Evolutionary conservation across 805 yeast species (phyloP), one percentile per base, ranked within the genome.

Genomic region (Cyberlindnera suaveolens): DNA sequence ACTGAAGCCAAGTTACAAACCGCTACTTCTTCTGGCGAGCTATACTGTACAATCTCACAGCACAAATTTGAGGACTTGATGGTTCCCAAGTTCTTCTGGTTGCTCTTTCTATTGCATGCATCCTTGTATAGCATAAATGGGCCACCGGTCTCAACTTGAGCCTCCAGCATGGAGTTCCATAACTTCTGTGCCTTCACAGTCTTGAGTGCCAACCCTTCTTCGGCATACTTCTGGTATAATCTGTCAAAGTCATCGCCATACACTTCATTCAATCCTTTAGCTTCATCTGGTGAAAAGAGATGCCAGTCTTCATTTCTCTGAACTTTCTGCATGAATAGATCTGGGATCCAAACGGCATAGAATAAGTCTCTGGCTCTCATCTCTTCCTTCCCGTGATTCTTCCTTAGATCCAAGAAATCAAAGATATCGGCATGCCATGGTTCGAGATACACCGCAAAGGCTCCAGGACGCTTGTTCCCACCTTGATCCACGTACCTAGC

Each of bases 401-500:
- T 91, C 57, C 95, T 77, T 53, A 91, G 70, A 48, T 90, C 91
- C 40, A 93, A 65, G 59, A 91, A 84, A 45, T 86, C 96, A 63
- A 88, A 85, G 30, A 91, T 73, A 58, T 91, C 99, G 10, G 85
- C 78, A 62, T 91, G 99, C 99, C 99, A 91, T 44, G 99, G 98
- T 68, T 91, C 99, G 31, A 91, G 63, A 67, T 90, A 91, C 27
- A 90, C 66, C 31, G 97, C 96, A 64, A 93, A 85, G 2, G 99
- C 99, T 48, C 98, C 98, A 0, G 99, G 99, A 58, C 99, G 75
- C 67, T 90, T 91, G 68, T 91, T 91, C 43, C 98, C 98, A 49
- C 99, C 99, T 71, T 91, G 99, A 59, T 91, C 98, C 37, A 91
- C 98, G 60, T 91, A 93, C 55, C 96, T 79, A 17, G 99, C 98